Percentiles rank a stretch among this genome's conserved stretches.
These are phyloP conservation scores for Blastobotrys malaysiensis DNA, from an alignment of 1,139 yeast species.

Conservation along the genomic window DNA sequence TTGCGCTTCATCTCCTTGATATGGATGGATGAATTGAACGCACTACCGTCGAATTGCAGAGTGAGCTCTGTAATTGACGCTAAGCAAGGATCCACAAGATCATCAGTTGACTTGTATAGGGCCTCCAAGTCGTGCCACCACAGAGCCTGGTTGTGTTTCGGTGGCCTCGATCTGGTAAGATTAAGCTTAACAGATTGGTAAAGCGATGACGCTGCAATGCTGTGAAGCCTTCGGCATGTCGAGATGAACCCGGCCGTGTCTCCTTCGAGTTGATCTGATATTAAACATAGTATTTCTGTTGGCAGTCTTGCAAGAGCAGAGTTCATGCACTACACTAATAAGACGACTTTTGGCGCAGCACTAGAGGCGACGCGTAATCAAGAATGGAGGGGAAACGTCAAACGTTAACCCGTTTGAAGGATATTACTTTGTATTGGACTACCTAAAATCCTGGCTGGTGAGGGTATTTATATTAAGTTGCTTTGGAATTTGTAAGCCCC, in stretches of 20 bases:
- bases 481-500: not conserved
- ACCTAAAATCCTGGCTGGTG: not conserved
- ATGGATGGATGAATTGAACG: not conserved
- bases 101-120: not conserved
- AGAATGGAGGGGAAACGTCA: not conserved
- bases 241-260: not conserved
- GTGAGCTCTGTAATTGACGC: not conserved
- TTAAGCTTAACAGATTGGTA: not conserved
- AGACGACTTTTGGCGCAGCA: not conserved
- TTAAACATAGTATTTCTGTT: not conserved
- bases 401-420: not conserved
- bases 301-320: not conserved
- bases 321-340: not conserved
- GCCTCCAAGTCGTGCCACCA: not conserved
- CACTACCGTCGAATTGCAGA: not conserved
- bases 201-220: not conserved
- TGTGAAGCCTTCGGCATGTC: not conserved
- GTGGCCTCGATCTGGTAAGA: not conserved
- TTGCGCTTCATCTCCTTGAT: not conserved
- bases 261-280: not conserved
- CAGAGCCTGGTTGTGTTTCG: not conserved
- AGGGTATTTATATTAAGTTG: not conserved
- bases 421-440: not conserved
- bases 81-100: not conserved
- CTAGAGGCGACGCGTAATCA: not conserved